Conservation (phyloP, 2,329 filamentous ascomycete genomes). For the Fusarium udum region DNA sequence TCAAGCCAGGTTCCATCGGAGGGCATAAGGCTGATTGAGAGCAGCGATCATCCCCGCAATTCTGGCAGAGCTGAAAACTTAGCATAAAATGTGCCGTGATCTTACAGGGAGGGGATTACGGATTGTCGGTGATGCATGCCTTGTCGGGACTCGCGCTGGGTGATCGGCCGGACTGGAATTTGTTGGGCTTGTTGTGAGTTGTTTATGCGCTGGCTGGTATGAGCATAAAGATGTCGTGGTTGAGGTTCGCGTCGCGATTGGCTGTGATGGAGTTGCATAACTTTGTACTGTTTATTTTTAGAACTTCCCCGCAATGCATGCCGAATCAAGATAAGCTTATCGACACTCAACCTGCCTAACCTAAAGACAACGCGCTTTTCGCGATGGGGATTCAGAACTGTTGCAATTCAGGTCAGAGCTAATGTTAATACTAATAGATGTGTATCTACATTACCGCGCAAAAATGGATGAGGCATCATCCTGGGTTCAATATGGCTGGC, state of each 20-base stretch:
- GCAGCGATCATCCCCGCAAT: not conserved
- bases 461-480: too few species aligned
- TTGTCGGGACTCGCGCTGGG: not conserved
- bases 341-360: not conserved
- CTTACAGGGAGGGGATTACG: not conserved
- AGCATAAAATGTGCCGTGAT: not conserved
- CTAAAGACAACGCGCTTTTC: too few species aligned
- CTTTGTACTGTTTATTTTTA: not conserved
- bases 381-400: too few species aligned
- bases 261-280: fast-evolving
- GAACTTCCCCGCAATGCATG: not conserved
- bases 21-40: constrained; percentile 16
- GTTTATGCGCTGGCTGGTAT: not conserved
- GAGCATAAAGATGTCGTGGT: not conserved
- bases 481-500: too few species aligned
- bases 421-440: too few species aligned
- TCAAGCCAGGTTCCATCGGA: not conserved
- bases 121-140: not conserved
- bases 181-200: not conserved
- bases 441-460: too few species aligned
- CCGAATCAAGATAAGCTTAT: not conserved
- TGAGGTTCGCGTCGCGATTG: not conserved
- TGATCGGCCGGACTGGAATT: not conserved
- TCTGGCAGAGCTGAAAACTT: constrained; percentile 14
- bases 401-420: too few species aligned